Evolutionary conservation across 192 early-diverging fungal species (phyloP).

Genomic region (Rhizophagus sp.): DNA sequence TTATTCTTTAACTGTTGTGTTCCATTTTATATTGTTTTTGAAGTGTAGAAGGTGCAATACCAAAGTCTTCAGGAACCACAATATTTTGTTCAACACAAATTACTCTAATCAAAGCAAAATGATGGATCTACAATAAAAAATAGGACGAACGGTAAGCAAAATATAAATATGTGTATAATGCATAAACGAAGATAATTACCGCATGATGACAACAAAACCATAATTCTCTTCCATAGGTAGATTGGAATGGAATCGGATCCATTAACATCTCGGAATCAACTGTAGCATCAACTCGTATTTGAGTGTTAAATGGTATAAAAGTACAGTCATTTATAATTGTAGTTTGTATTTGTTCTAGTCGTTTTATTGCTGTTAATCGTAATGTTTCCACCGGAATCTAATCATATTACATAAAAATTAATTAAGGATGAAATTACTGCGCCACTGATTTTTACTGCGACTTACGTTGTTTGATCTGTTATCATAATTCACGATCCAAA

Average conservation of each 20-base stretch:
- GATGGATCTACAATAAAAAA: slow-evolving; percentile 47
- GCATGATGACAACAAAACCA: slow-evolving; percentile 63
- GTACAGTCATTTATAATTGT: not conserved
- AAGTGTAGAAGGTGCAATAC: slow-evolving; percentile 55
- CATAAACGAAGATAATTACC: slow-evolving; percentile 35
- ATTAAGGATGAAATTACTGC: too few species aligned
- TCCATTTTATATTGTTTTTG: slow-evolving; percentile 1
- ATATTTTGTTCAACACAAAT: slow-evolving; percentile 55
- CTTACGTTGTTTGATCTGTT: slow-evolving; percentile 5
- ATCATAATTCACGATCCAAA: slow-evolving; percentile 29
- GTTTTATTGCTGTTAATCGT: slow-evolving; percentile 3
- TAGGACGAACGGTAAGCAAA: not conserved
- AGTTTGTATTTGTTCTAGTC: slow-evolving; percentile 15
- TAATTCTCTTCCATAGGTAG: slow-evolving; percentile 57
- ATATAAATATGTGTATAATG: not conserved
- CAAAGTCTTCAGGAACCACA: slow-evolving; percentile 46
- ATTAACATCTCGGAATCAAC: slow-evolving; percentile 39
- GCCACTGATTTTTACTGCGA: not conserved
- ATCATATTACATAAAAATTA: not conserved
- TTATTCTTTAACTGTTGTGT: not conserved
- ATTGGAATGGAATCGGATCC: slow-evolving; percentile 32
- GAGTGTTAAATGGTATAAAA: not conserved
- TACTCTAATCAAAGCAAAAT: slow-evolving; percentile 59
- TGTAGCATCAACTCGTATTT: slow-evolving; percentile 37
- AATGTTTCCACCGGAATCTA: slow-evolving; percentile 12